Percentiles rank a stretch among this genome's conserved stretches.
Conservation (phyloP, 768 basidiomycete species). For the Mycena filopes region DNA sequence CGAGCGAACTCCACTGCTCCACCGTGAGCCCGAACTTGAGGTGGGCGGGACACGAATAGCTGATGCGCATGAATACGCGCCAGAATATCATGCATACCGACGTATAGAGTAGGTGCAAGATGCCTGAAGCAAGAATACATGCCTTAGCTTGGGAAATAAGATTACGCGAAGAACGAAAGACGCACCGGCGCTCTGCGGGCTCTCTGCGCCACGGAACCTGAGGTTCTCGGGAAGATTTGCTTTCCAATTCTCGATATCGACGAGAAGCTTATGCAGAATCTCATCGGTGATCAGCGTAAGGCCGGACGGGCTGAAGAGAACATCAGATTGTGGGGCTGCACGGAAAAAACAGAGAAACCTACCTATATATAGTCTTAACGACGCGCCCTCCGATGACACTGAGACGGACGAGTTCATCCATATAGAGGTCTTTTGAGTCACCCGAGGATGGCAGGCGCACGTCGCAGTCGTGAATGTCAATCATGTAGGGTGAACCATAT, state of each 20-base stretch:
- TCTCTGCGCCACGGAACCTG: slow-evolving; percentile 78
- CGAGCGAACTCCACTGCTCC: slow-evolving; percentile 81
- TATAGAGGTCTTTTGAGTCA: slow-evolving; percentile 79
- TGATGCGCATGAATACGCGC: slow-evolving; percentile 98
- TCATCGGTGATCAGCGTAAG: slow-evolving; percentile 87
- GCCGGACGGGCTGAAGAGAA: slow-evolving; percentile 77
- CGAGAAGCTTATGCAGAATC: slow-evolving; percentile 70
- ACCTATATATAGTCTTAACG: slow-evolving; percentile 94
- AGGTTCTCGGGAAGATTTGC: slow-evolving; percentile 80
- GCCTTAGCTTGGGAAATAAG: background rate
- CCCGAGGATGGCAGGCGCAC: slow-evolving; percentile 92
- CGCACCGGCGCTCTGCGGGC: slow-evolving; percentile 73
- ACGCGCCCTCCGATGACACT: slow-evolving; percentile 93
- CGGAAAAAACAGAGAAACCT: slow-evolving; percentile 33
- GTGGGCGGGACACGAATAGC: slow-evolving; percentile 90
- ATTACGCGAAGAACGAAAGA: background rate
- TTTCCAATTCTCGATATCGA: slow-evolving; percentile 83
- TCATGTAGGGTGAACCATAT: slow-evolving; percentile 95
- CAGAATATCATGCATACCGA: slow-evolving; percentile 97
- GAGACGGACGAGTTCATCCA: slow-evolving; percentile 91
- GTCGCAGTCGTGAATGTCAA: slow-evolving; percentile 97
- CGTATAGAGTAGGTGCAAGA: slow-evolving; percentile 88
- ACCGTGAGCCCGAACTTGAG: slow-evolving; percentile 87
- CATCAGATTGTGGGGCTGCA: slow-evolving; percentile 18
- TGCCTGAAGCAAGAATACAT: slow-evolving; percentile 57